Evolutionary conservation across 371 early-diverging fungal species (phyloP).

Genomic region (Apophysomyces elegans): DNA sequence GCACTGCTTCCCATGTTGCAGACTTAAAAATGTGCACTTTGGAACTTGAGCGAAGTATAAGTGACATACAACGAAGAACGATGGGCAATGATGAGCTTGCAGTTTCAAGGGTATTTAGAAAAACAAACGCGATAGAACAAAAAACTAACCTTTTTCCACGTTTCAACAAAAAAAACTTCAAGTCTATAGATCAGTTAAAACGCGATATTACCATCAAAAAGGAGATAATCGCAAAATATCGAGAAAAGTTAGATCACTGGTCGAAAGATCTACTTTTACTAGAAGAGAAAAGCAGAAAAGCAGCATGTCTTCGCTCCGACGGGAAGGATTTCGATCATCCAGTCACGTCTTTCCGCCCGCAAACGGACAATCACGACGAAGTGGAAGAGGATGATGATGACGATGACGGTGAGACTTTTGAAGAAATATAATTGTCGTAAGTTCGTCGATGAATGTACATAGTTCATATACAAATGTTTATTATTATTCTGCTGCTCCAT

Average conservation of each 20-base stretch:
- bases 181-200: conserved; percentile 25
- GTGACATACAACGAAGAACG: conserved; percentile 32
- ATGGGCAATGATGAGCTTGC: conserved; percentile 31
- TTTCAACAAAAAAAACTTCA: not conserved
- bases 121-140: not conserved
- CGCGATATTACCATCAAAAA: conserved; percentile 27
- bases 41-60: conserved; percentile 32
- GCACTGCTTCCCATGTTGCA: conserved; percentile 17
- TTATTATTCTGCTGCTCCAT: conserved; percentile 14
- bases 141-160: not conserved
- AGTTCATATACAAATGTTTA: conserved; percentile 10
- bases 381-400: conserved; percentile 26
- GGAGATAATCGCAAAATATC: conserved; percentile 20
- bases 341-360: not conserved
- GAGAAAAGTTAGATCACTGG: conserved; percentile 20
- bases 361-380: conserved; percentile 23
- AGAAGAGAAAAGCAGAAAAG: conserved; percentile 17
- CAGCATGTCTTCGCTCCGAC: conserved; percentile 19
- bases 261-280: conserved; percentile 20
- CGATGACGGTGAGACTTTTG: conserved; percentile 27
- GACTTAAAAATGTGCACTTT: conserved; percentile 28
- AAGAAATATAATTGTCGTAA: conserved; percentile 19
- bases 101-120: conserved; percentile 29
- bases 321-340: conserved; percentile 20
- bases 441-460: not conserved